Conservation (phyloP, 805 yeast genomes). For the Komagataella kurtzmanii region DNA sequence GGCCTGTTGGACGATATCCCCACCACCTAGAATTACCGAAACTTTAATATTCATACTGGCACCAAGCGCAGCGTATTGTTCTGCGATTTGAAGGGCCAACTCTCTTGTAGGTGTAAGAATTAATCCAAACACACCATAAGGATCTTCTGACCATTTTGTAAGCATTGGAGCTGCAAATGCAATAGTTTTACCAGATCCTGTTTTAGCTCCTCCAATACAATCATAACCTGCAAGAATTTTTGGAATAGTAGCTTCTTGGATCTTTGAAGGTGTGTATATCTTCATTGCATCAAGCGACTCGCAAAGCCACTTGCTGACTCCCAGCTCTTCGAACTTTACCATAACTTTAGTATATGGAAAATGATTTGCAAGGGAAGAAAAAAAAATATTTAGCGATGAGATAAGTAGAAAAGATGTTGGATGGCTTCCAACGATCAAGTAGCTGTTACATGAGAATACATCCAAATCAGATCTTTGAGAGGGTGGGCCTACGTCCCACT, state of each 20-base stretch:
- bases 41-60: slow-evolving; percentile 75
- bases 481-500: too few relatives aligned
- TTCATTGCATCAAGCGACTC: slow-evolving; percentile 76
- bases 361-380: background rate
- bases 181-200: slow-evolving; percentile 96
- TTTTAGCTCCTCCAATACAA: slow-evolving; percentile 96
- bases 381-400: background rate
- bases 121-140: slow-evolving; percentile 82
- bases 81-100: slow-evolving; percentile 92
- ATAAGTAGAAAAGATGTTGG: background rate
- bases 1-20: slow-evolving; percentile 83
- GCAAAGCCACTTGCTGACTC: slow-evolving; percentile 75
- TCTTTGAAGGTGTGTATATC: slow-evolving; percentile 71
- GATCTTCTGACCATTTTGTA: slow-evolving; percentile 90
- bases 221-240: slow-evolving; percentile 71
- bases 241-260: slow-evolving; percentile 85
- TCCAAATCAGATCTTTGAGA: too few relatives aligned
- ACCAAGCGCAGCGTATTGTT: slow-evolving; percentile 89
- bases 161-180: slow-evolving; percentile 98
- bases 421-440: background rate
- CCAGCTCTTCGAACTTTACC: slow-evolving; percentile 42
- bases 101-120: slow-evolving; percentile 89
- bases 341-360: background rate
- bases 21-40: slow-evolving; percentile 89
- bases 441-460: background rate